phyloP scores from a whole-genome alignment of 140 eudicot species.

The Erigeron philadelphicus region DNA sequence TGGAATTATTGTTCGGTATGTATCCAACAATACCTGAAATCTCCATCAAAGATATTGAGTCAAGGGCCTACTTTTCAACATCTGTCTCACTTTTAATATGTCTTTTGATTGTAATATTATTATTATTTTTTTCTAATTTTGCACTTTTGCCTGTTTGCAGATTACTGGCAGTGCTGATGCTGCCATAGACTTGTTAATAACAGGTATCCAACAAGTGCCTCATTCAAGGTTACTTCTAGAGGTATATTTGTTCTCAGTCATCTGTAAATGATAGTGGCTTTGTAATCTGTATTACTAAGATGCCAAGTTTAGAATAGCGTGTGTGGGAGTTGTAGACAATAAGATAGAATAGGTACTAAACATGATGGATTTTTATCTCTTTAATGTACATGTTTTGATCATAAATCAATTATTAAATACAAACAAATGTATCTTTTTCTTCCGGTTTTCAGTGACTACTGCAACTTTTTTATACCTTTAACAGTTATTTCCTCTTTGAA shows the following conservation, averaged over 20 bases:
- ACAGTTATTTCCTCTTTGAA: not conserved
- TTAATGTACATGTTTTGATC: too few relatives aligned
- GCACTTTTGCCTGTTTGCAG: slow-evolving; percentile 38
- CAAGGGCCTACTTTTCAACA: not conserved
- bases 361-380: too few relatives aligned
- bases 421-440: too few relatives aligned
- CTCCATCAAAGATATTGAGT: not conserved
- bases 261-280: slow-evolving; percentile 8
- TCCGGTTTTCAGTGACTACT: not conserved
- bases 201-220: slow-evolving; percentile 68
- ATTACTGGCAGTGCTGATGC: slow-evolving; percentile 57
- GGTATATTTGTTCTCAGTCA: slow-evolving; percentile 36
- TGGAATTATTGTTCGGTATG: not conserved
- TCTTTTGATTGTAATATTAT: slow-evolving; percentile 14
- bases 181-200: slow-evolving; percentile 53
- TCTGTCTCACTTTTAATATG: slow-evolving; percentile 8
- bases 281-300: not conserved
- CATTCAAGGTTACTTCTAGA: slow-evolving; percentile 65
- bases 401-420: too few relatives aligned
- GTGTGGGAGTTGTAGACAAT: too few relatives aligned
- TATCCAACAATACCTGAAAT: not conserved
- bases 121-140: slow-evolving; percentile 25
- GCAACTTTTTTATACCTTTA: slow-evolving; percentile 1
- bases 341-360: too few relatives aligned
- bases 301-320: not conserved